A percentile compares a stretch with the other conserved stretches of the same genome.
phyloP scores from a whole-genome alignment of 345 rosid species.

The Populus simonii region DNA sequence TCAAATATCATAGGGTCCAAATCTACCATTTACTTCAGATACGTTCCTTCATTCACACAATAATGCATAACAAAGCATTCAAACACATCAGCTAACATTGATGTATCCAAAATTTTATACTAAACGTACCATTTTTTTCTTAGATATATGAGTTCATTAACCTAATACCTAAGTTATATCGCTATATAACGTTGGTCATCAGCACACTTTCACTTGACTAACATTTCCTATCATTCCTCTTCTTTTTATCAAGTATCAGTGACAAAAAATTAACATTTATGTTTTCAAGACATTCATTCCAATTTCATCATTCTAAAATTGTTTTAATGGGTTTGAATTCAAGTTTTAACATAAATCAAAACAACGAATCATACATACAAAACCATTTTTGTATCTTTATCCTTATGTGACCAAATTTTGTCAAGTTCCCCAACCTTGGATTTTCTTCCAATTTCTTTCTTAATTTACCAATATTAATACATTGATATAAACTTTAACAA shows the following conservation, averaged over 20 bases:
- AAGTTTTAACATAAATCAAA: too few species aligned
- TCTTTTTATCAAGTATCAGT: background rate
- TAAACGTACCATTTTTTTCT: background rate
- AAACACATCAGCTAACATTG: too few species aligned
- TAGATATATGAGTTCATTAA: background rate
- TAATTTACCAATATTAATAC: too few species aligned
- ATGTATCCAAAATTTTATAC: background rate
- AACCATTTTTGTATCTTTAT: too few species aligned
- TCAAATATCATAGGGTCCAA: background rate
- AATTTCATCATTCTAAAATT: too few species aligned
- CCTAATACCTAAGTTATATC: background rate
- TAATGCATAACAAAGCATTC: background rate
- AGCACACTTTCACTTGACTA: too few species aligned
- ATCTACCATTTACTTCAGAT: background rate
- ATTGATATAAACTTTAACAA: too few species aligned
- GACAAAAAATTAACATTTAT: too few species aligned
- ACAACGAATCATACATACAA: background rate
- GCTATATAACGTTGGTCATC: background rate
- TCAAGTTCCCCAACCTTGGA: background rate
- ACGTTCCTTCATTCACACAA: background rate
- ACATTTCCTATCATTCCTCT: background rate
- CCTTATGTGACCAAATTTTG: background rate
- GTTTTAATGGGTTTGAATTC: too few species aligned
- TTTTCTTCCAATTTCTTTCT: too few species aligned
- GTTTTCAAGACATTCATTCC: too few species aligned